Base-by-base conservation (phyloP, 2,329 filamentous ascomycete genomes). In the Colletotrichum truncatum region DNA sequence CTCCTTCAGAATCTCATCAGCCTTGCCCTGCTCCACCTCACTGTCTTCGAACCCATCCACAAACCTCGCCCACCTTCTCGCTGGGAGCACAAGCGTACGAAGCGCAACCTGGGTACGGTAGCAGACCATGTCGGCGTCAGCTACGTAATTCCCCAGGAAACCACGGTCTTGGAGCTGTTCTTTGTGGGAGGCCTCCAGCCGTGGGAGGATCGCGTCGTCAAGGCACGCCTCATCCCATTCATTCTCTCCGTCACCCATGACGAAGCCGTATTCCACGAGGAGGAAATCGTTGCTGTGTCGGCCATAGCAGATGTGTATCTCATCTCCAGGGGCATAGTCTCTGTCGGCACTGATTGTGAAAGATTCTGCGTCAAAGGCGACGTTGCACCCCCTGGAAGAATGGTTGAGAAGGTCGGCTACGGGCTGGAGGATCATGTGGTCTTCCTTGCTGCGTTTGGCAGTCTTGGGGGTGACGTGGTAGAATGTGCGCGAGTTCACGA, bases 321-420 rank as follows among this genome's bases (percentile, higher is more conserved):
- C 91, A 18, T 91, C 86, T 8, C 88, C 89, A 2, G 75, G 70
- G 1, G 73, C 74, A 71, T 91, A 89, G 0, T 78, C 72, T 2
- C 79, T 75, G 48, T 82, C 77, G 3, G 87, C 83, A 16, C 77
- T 82, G 48, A 92, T 81, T 23, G 80, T 82, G 77, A 88, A 92
- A 6, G 83, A 83, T 1, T 77, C 74, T 1, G 75, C 67, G 46
- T 83, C 79, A 70, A 86, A 87, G 3, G 80, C 73, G 1, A 88
- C 87, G 12, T 80, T 75, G 75, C 87, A 90, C 12, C 83, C 82
- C 9, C 69, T 69, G 38, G 83, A 77, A 5, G 79, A 74, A 71
- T 86, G 85, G 70, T 87, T 94, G 81, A 93, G 90, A 59, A 92
- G 87, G 74, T 94, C 91, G 1, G 90, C 88, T 34, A 92, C 89